Conservation (phyloP, 2,329 filamentous ascomycete species). For the Neodidymelliopsis sp. region DNA sequence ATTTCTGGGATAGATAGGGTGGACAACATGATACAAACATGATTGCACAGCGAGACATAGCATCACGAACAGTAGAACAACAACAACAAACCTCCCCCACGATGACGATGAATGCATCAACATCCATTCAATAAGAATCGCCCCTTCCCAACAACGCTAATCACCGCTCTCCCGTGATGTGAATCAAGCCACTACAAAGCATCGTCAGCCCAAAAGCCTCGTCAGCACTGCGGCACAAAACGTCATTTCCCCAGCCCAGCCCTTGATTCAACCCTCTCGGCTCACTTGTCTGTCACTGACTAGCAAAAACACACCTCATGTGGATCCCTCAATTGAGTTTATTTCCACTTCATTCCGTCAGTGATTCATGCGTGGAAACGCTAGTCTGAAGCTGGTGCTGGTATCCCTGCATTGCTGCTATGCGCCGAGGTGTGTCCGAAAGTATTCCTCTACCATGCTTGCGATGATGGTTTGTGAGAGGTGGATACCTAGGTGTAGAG, state of each 20-base stretch:
- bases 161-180: too few species aligned
- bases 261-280: neutral
- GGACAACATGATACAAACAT: constrained; percentile 3
- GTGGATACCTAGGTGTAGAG: too few species aligned
- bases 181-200: too few species aligned
- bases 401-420: too few species aligned
- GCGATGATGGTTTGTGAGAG: too few species aligned
- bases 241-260: neutral
- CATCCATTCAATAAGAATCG: neutral
- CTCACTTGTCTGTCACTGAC: neutral
- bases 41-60: constrained; percentile 8
- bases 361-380: constrained; percentile 3
- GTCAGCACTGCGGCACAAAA: neutral
- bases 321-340: constrained; percentile 17
- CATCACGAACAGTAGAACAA: neutral
- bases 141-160: too few species aligned
- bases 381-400: neutral
- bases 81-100: constrained; percentile 4
- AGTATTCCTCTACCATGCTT: too few species aligned
- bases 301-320: too few species aligned
- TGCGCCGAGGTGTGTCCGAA: too few species aligned
- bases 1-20: neutral
- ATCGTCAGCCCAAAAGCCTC: too few species aligned
- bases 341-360: constrained; percentile 6
- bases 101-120: neutral